phyloP scores from a whole-genome alignment of 202 grass and related monocot species.

The Panicum virgatum region DNA sequence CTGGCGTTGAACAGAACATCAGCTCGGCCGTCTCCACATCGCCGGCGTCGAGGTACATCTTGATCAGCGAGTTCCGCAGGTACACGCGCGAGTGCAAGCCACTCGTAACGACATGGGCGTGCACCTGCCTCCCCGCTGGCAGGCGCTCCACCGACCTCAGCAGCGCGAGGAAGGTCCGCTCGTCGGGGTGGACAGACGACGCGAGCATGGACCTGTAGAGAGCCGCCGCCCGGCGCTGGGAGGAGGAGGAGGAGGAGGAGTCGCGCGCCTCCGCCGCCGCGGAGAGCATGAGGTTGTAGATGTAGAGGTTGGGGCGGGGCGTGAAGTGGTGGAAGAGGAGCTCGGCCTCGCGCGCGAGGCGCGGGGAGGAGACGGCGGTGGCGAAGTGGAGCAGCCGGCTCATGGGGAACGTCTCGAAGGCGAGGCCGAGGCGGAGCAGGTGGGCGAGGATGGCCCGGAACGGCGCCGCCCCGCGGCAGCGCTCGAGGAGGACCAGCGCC shows the following conservation, averaged over 20 bases:
- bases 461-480: slow-evolving; percentile 24
- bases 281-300: slow-evolving; percentile 56
- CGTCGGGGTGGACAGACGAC: slow-evolving; percentile 25
- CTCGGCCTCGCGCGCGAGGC: slow-evolving; percentile 29
- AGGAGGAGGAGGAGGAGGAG: slow-evolving; percentile 15
- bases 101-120: slow-evolving; percentile 44
- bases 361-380: slow-evolving; percentile 36
- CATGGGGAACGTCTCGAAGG: slow-evolving; percentile 55
- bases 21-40: slow-evolving; percentile 30
- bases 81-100: slow-evolving; percentile 39
- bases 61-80: slow-evolving; percentile 55
- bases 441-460: slow-evolving; percentile 55
- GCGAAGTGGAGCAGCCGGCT: slow-evolving; percentile 59
- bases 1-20: slow-evolving; percentile 31
- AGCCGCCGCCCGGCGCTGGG: not conserved
- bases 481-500: slow-evolving; percentile 58
- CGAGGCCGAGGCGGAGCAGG: slow-evolving; percentile 55
- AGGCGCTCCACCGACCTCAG: slow-evolving; percentile 41
- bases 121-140: slow-evolving; percentile 43
- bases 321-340: slow-evolving; percentile 58
- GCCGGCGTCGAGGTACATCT: slow-evolving; percentile 49
- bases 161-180: slow-evolving; percentile 51
- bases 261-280: not conserved
- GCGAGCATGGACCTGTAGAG: slow-evolving; percentile 53
- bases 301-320: slow-evolving; percentile 54